Conservation (phyloP, 148 eudicot species). For the Polygonum aviculare region DNA sequence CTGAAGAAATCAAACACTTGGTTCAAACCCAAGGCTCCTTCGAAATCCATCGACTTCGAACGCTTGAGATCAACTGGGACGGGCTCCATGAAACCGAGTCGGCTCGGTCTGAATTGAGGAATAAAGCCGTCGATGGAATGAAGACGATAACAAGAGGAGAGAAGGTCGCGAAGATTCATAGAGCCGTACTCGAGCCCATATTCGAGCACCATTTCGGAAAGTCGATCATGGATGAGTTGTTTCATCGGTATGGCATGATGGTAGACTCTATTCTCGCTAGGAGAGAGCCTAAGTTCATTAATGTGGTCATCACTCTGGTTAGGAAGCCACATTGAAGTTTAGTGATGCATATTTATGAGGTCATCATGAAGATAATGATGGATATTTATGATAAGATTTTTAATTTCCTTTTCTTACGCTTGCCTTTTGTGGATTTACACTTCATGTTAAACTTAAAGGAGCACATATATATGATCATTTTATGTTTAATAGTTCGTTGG, state of each 20-base stretch:
- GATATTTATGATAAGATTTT: no score
- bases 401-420: no score
- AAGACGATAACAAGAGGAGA: conserved; percentile 27
- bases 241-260: conserved; percentile 26
- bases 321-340: background rate
- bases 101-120: background rate
- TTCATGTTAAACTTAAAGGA: no score
- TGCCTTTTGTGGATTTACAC: no score
- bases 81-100: conserved; percentile 2
- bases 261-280: conserved; percentile 27
- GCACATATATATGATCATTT: no score
- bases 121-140: background rate
- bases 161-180: conserved; percentile 32
- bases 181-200: conserved; percentile 61
- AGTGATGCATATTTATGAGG: no score
- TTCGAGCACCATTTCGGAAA: conserved; percentile 44
- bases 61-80: conserved; percentile 44
- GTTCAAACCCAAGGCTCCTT: conserved; percentile 54
- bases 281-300: conserved; percentile 9
- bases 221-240: conserved; percentile 42
- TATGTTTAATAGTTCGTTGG: no score
- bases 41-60: conserved; percentile 15
- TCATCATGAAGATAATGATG: no score
- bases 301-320: conserved; percentile 26
- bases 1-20: conserved; percentile 33